These are phyloP conservation scores for Daldinia concentrica DNA, from an alignment of 495 filamentous ascomycete species.

Conservation along the genomic window DNA sequence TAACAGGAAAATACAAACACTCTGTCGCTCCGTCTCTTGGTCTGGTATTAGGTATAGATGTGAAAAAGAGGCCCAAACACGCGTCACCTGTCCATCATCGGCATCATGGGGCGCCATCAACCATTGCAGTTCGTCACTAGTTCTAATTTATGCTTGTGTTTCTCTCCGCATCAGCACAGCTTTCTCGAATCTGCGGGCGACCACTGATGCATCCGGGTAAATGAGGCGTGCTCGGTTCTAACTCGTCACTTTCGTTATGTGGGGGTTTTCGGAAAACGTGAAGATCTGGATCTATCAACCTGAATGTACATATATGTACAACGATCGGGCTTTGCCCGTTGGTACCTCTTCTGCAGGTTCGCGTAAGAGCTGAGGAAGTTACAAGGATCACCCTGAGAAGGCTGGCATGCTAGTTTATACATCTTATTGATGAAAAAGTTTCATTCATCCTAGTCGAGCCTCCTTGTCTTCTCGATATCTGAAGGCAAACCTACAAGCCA, in stretches of 20 bases:
- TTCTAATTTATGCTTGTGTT: neutral
- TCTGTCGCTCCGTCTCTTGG: neutral
- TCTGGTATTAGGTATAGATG: neutral
- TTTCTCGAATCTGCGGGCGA: constrained; percentile 8
- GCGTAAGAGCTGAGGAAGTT: constrained; percentile 5
- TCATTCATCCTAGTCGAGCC: constrained; percentile 10
- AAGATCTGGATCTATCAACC: constrained; percentile 8
- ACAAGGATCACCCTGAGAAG: constrained; percentile 19
- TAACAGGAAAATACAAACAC: neutral
- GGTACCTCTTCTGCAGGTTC: neutral
- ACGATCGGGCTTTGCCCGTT: neutral
- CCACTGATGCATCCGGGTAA: constrained; percentile 10
- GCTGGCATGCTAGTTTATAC: constrained; percentile 9
- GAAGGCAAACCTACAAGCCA: constrained; percentile 12
- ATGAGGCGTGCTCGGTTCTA: neutral
- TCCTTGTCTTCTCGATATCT: constrained; percentile 5
- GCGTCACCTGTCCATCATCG: constrained; percentile 3
- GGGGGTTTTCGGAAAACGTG: constrained; percentile 7
- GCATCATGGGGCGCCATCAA: constrained; percentile 1
- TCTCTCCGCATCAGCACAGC: neutral
- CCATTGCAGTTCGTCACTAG: constrained; percentile 8
- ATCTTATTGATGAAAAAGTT: constrained; percentile 1
- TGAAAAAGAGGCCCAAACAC: constrained; percentile 15
- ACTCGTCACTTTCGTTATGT: constrained; percentile 7
- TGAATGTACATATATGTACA: constrained; percentile 1